Conservation (phyloP, 2,329 filamentous ascomycete genomes). For the Ambrosiella beaveri region DNA sequence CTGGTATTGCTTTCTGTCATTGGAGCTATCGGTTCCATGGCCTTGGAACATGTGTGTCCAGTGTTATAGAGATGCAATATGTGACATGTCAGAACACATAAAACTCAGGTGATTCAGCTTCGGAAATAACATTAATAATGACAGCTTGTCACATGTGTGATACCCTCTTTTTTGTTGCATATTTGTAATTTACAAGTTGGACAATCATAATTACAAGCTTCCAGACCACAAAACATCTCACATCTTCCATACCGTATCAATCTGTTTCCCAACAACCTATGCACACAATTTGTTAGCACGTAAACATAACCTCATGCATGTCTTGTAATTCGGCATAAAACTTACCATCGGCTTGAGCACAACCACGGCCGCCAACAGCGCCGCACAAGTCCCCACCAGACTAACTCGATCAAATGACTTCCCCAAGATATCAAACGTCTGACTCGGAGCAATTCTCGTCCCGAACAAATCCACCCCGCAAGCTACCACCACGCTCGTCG, state of each 20-base stretch:
- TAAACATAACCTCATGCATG: conserved; percentile 19
- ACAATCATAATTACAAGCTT: no score
- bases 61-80: no score
- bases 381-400: conserved; percentile 67
- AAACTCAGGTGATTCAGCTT: no score
- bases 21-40: no score
- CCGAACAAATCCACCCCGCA: conserved; percentile 82
- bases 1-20: no score
- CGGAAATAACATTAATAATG: no score
- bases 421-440: conserved; percentile 79
- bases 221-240: no score
- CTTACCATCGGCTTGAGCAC: conserved; percentile 61
- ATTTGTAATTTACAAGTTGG: no score
- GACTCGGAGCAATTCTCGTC: conserved; percentile 70
- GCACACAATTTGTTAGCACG: background rate
- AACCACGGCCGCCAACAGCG: conserved; percentile 57
- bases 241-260: conserved; percentile 41
- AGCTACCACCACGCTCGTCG: conserved; percentile 76
- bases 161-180: no score
- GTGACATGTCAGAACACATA: no score
- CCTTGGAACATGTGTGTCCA: no score
- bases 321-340: background rate
- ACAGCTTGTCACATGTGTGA: no score
- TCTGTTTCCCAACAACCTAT: conserved; percentile 47
- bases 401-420: conserved; percentile 87